Percentiles rank a stretch among this genome's conserved stretches.
Evolutionary conservation across 2,329 filamentous ascomycete species (phyloP).

Genomic region (Magnaporthiopsis poae): DNA sequence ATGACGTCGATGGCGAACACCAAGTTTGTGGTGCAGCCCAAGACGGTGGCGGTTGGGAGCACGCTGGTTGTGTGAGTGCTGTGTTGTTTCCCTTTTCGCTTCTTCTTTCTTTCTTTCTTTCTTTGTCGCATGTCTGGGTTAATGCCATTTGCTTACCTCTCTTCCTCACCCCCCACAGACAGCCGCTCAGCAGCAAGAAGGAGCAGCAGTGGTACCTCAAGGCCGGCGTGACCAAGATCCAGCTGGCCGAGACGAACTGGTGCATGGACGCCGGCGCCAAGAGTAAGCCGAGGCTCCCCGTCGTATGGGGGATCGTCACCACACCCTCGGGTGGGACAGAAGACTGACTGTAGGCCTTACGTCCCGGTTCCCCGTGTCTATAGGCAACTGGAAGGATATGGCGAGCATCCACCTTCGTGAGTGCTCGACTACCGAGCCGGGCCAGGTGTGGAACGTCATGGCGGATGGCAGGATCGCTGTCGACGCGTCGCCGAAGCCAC

Average conservation of each 20-base stretch:
- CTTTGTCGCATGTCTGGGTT: no score
- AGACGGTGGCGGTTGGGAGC: constrained; percentile 21
- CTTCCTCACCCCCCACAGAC: constrained; percentile 13
- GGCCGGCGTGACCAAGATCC: constrained; percentile 25
- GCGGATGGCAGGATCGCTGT: constrained; percentile 30
- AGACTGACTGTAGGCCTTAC: neutral
- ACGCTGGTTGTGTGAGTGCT: constrained; percentile 26
- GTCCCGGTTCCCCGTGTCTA: no score
- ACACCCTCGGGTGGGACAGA: neutral
- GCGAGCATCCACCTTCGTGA: constrained; percentile 24
- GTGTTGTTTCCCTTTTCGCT: no score
- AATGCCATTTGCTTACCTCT: no score
- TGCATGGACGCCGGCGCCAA: constrained; percentile 30
- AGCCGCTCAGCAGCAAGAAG: constrained; percentile 22
- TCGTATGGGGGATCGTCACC: neutral
- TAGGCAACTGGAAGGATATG: constrained; percentile 32
- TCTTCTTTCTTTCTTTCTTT: constrained; percentile 6
- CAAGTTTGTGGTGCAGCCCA: constrained; percentile 31
- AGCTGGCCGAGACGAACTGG: constrained; percentile 27
- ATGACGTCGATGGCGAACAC: constrained; percentile 29
- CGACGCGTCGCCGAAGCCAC: constrained; percentile 22
- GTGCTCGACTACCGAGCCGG: constrained; percentile 23
- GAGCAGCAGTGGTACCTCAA: constrained; percentile 33
- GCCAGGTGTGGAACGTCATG: constrained; percentile 28
- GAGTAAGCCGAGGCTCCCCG: constrained; percentile 12